Evolutionary conservation across 2,329 filamentous ascomycete genomes (phyloP).

Genomic region (Colletotrichum tofieldiae): DNA sequence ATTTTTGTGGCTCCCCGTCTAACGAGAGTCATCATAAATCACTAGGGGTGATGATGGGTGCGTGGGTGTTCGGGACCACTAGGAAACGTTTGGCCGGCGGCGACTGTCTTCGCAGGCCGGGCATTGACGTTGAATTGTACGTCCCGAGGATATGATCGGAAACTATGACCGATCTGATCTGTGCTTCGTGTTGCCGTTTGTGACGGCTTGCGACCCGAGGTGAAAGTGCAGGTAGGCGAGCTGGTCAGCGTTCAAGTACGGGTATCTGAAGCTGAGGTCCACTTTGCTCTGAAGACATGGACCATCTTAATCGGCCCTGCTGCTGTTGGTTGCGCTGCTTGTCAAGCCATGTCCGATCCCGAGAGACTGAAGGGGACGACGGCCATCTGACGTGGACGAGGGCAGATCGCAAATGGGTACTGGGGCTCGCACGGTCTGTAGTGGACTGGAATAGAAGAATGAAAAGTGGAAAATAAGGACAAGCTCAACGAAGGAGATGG

Average conservation of each 20-base stretch:
- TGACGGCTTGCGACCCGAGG: constrained; percentile 7
- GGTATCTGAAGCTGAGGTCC: constrained; percentile 28
- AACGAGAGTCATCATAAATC: constrained; percentile 14
- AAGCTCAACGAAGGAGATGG: constrained; percentile 3
- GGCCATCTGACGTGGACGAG: constrained; percentile 18
- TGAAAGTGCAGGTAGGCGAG: background rate
- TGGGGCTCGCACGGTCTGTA: background rate
- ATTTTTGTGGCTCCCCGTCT: constrained; percentile 16
- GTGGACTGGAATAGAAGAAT: background rate
- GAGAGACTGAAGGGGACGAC: background rate
- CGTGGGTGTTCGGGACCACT: constrained; percentile 33
- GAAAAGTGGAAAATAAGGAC: constrained; percentile 8
- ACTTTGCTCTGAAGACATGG: constrained; percentile 12
- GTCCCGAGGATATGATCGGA: constrained; percentile 14
- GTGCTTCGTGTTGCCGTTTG: constrained; percentile 12
- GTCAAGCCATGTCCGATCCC: constrained; percentile 27
- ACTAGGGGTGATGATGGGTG: constrained; percentile 22
- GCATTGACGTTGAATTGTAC: constrained; percentile 9
- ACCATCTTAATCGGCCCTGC: constrained; percentile 23
- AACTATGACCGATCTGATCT: constrained; percentile 28
- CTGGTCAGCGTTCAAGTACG: constrained; percentile 9
- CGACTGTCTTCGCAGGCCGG: constrained; percentile 8
- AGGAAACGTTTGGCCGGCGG: constrained; percentile 13
- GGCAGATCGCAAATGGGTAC: constrained; percentile 17
- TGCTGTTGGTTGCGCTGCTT: constrained; percentile 12